Evolutionary conservation across 2,329 filamentous ascomycete genomes (phyloP), one percentile per base, ranked within the genome.

Genomic region (Penicillium aurantiogriseum): DNA sequence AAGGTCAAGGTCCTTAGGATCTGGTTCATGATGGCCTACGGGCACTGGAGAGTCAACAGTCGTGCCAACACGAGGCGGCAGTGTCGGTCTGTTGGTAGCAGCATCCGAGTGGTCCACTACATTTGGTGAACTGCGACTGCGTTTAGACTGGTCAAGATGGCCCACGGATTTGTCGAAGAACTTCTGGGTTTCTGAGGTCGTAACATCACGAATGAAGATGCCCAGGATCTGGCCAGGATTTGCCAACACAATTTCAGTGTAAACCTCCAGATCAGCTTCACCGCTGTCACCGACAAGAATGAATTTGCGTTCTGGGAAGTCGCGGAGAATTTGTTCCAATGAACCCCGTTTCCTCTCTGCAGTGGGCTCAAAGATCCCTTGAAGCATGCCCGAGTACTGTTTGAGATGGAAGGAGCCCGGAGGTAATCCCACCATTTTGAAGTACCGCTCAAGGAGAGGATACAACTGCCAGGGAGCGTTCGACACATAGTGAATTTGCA

Each of bases 401-500:
- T 99, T 99, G 64, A 99, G 75, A 71, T 99, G 95, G 64, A 97
- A 90, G 0, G 93, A 97, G 0, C 94, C 95, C 0, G 85, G 85
- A 0, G 94, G 94, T 1, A 99, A 78, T 1, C 89, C 89, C 7
- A 90, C 89, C 40, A 88, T 76, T 63, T 87, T 86, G 73, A 97
- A 96, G 72, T 89, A 99, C 52, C 85, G 91, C 5, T 90, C 88
- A 11, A 99, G 79, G 2, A 97, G 86, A 0, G 94, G 94, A 67
- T 91, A 99, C 7, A 99, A 82, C 72, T 99, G 95, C 95, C 95
- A 99, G 0, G 94, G 94, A 50, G 93, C 96, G 75, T 99, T 99
- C n/a, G 94, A 99, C 63, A 96, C 95, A 73, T 99, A 99, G 71
- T 99, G 95, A 51, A 99, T 83, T 66, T 87, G 85, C 25, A 97